These are phyloP conservation scores for Pleurotus tuoliensis DNA, from an alignment of 768 basidiomycete species.

Conservation along the genomic window DNA sequence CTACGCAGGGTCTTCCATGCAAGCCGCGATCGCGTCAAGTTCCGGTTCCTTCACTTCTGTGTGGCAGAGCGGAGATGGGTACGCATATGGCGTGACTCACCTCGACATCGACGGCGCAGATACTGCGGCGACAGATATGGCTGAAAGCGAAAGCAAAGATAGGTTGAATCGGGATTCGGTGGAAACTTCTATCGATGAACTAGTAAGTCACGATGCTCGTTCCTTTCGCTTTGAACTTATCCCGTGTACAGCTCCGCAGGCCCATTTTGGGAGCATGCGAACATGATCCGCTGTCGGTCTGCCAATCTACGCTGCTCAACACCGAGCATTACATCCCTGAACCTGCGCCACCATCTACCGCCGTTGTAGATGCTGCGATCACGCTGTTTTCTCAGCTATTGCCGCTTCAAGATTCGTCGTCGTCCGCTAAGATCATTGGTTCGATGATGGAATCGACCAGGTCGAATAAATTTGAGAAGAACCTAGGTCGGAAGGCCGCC, in stretches of 20 bases:
- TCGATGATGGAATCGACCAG: conserved; percentile 45
- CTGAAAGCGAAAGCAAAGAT: conserved; percentile 35
- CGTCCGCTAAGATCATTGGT: conserved; percentile 35
- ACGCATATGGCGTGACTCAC: conserved; percentile 86
- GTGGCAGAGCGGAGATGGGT: conserved; percentile 86
- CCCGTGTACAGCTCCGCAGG: conserved; percentile 1
- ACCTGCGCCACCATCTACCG: conserved; percentile 72
- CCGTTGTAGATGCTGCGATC: conserved; percentile 87
- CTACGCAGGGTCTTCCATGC: conserved; percentile 78
- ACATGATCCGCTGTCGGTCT: conserved; percentile 77
- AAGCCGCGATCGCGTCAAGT: conserved; percentile 87
- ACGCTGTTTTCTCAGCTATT: conserved; percentile 79
- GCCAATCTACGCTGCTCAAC: conserved; percentile 42
- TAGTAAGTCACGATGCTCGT: conserved; percentile 44
- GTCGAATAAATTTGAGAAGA: conserved; percentile 22
- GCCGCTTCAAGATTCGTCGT: conserved; percentile 67
- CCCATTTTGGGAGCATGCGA: conserved; percentile 62
- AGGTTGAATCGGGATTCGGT: conserved; percentile 73
- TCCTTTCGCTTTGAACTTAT: not conserved
- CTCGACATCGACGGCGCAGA: conserved; percentile 50
- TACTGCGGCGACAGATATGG: conserved; percentile 28
- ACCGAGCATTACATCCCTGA: conserved; percentile 47
- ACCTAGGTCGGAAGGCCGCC: conserved; percentile 75
- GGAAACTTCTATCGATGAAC: conserved; percentile 71
- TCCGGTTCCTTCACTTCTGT: conserved; percentile 79